Conservation (phyloP, 2,329 filamentous ascomycete genomes). For the Passalora sequoiae region DNA sequence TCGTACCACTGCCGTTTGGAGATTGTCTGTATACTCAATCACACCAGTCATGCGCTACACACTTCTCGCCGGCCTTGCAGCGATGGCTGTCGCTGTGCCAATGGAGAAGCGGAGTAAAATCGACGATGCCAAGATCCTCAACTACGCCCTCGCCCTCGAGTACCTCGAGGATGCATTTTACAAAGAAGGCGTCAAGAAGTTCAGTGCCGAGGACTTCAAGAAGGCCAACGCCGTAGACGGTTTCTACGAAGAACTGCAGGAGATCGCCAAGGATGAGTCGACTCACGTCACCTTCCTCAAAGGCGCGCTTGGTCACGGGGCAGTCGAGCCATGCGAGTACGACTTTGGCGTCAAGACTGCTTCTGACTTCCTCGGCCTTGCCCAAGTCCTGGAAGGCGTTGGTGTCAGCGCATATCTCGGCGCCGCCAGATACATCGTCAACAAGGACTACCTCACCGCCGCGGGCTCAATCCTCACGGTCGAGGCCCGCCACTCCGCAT, state of each 20-base stretch:
- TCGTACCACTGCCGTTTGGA: too few species aligned
- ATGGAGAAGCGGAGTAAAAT: conserved; percentile 17
- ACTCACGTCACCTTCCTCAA: conserved; percentile 55
- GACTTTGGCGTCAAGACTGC: conserved; percentile 40
- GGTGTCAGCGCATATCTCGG: conserved; percentile 59
- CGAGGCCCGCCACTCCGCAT: conserved; percentile 60
- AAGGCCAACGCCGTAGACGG: conserved; percentile 45
- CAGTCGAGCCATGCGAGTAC: conserved; percentile 54
- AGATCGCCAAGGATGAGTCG: conserved; percentile 54
- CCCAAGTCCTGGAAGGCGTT: conserved; percentile 52
- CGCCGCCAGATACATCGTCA: conserved; percentile 54
- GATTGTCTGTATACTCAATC: not conserved
- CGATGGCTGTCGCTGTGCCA: conserved; percentile 18
- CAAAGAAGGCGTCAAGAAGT: conserved; percentile 54
- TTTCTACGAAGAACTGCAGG: conserved; percentile 56
- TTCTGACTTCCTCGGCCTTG: conserved; percentile 49
- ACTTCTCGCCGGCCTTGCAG: conserved; percentile 18
- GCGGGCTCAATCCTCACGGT: conserved; percentile 61
- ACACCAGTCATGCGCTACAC: conserved; percentile 16
- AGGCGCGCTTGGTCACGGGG: conserved; percentile 44
- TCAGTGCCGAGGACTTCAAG: conserved; percentile 49
- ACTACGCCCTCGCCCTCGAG: conserved; percentile 44
- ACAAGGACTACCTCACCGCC: conserved; percentile 54
- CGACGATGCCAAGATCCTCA: conserved; percentile 32
- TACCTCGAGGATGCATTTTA: conserved; percentile 59